Conservation (phyloP, 2,329 filamentous ascomycete genomes). For the Thelonectria discophora region DNA sequence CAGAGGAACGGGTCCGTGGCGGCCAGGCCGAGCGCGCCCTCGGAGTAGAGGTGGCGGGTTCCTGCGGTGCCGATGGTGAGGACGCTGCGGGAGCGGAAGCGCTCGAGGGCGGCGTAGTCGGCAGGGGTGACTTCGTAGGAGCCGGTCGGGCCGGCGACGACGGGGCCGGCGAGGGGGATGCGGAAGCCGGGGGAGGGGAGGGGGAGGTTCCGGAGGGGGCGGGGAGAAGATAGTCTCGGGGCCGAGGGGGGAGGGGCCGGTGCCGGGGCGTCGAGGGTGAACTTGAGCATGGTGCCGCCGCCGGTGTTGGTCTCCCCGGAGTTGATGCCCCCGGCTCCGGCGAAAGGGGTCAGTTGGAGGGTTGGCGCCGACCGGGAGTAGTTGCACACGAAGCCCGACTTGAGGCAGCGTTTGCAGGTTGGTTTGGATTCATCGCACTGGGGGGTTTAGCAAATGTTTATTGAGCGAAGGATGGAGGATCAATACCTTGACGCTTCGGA, state of each 20-base stretch:
- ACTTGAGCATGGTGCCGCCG: constrained; percentile 27
- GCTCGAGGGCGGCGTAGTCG: constrained; percentile 49
- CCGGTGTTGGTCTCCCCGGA: constrained; percentile 1
- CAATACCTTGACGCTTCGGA: constrained; percentile 61
- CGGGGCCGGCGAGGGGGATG: constrained; percentile 41
- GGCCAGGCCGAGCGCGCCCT: constrained; percentile 50
- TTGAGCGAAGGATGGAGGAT: not conserved
- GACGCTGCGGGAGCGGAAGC: constrained; percentile 55
- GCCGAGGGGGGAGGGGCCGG: constrained; percentile 7
- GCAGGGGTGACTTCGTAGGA: constrained; percentile 11
- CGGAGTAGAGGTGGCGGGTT: constrained; percentile 47
- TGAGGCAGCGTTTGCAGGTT: constrained; percentile 56
- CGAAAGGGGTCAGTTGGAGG: constrained; percentile 32
- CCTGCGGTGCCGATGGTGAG: constrained; percentile 49
- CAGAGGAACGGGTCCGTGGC: constrained; percentile 59
- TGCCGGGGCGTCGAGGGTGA: constrained; percentile 26
- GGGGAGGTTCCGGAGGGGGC: constrained; percentile 20
- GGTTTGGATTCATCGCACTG: constrained; percentile 65
- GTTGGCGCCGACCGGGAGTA: constrained; percentile 47
- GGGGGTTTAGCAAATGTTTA: not conserved
- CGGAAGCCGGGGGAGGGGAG: constrained; percentile 27
- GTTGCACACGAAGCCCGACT: constrained; percentile 58
- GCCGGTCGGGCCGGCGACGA: constrained; percentile 17
- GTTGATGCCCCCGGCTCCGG: no score
- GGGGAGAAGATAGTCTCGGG: no score